Evolutionary conservation across 2,329 filamentous ascomycete genomes (phyloP), one percentile per base, ranked within the genome.

Genomic region (Atkinsonella hypoxylon): DNA sequence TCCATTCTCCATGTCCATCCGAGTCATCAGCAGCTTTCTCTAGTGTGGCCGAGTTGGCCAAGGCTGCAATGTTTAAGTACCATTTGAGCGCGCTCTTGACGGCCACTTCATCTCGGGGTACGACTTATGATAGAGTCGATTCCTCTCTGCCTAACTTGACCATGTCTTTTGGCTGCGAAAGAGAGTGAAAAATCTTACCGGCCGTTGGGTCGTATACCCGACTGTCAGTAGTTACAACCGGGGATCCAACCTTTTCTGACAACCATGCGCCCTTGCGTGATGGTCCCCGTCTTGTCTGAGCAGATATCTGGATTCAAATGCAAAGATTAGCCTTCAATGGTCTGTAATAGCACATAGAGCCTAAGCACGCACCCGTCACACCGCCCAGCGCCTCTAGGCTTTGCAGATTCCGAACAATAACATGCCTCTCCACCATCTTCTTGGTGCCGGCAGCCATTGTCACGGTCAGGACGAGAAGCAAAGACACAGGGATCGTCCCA

Each of bases 21-120:
- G 62, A 62, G 12, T 64, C 58, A 10, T 64, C 59, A 17, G 61
- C 49, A 2, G 64, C 70, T 53, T 76, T 71, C 55, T 81, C 74
- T 3, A 84, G 71, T 41, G 72, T 73, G 1, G 80, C 78, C 10
- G 84, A 65, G 55, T 84, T 84, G 13, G 78, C 79, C 51, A 83
- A 68, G 0, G 78, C 72, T 3, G 79, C 76, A 26, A 81, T 73
- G 47, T 77, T 73, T 22, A 83, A 70, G 57, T 74, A 81, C 2
- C 72, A 65, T 56, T 73, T 64, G 5, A 83, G 61, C 2, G 65
- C 56, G 3, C 64, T 49, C 46, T 75, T 51, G 12, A 11, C 13
- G 2, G 40, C 4, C 3, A 45, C 74, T 39, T 73, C 65, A 12
- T 74, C 64, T 1, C 74, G 51, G 1, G 77, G 58, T 0, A 64